phyloP scores from a whole-genome alignment of 768 basidiomycete species.

The Tulasnella sp. region DNA sequence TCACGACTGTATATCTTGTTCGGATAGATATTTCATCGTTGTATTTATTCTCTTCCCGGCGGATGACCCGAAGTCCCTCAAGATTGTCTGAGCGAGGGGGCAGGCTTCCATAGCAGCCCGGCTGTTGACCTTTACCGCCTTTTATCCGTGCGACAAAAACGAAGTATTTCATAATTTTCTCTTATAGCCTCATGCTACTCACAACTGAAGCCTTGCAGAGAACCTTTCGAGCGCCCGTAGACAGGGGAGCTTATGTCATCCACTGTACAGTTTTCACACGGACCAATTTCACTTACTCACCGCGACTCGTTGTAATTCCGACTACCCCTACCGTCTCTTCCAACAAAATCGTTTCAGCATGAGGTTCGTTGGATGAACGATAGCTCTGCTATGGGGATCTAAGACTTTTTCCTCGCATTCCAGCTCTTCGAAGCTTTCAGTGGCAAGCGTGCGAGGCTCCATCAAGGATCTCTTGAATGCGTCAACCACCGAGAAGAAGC shows the following conservation, averaged over 20 bases:
- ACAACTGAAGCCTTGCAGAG: too few species aligned
- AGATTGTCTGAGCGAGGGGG: too few species aligned
- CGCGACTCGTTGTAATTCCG: not conserved
- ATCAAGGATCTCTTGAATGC: slow-evolving; percentile 87
- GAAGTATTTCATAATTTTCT: too few species aligned
- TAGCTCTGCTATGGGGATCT: not conserved
- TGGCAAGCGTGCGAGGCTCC: slow-evolving; percentile 99
- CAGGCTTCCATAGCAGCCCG: too few species aligned
- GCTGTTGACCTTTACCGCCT: too few species aligned
- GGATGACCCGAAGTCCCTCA: too few species aligned
- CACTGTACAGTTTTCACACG: slow-evolving; percentile 17
- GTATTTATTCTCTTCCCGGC: not conserved
- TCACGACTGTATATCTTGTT: not conserved
- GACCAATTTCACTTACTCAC: not conserved
- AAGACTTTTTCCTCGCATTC: not conserved
- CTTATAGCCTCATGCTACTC: not conserved
- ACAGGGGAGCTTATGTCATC: slow-evolving; percentile 7
- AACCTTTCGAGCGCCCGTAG: not conserved
- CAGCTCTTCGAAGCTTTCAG: slow-evolving; percentile 76
- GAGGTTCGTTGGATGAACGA: not conserved
- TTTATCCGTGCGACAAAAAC: too few species aligned
- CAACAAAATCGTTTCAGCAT: not conserved
- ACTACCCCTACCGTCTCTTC: not conserved
- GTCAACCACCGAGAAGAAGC: slow-evolving; percentile 83
- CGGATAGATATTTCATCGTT: not conserved